Conservation (phyloP, 2,329 filamentous ascomycete species). For the Aspergillus sp. region DNA sequence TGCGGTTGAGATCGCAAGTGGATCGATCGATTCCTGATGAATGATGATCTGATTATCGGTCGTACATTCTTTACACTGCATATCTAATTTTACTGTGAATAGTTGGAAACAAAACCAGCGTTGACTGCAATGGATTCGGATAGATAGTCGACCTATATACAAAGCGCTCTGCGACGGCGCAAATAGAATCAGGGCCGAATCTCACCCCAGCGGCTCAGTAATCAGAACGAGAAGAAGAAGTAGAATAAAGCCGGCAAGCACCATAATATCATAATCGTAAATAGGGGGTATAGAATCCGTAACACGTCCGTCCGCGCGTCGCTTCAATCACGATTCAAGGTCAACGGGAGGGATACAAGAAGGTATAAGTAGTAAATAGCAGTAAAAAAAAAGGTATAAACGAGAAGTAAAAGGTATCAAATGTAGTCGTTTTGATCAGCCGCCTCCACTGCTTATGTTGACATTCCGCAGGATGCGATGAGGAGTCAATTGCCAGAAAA, state of each 20-base stretch:
- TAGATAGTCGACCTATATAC: conserved; percentile 11
- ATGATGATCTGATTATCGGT: neutral
- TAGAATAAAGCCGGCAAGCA: conserved; percentile 22
- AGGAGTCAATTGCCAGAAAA: conserved; percentile 2
- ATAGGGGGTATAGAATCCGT: conserved; percentile 34
- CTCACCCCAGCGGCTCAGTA: conserved; percentile 7
- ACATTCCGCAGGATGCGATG: neutral
- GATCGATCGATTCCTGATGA: neutral
- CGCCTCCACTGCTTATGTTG: conserved; percentile 4
- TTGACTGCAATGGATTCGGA: conserved; percentile 12
- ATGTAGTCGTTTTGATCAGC: conserved; percentile 11
- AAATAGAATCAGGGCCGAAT: conserved; percentile 6
- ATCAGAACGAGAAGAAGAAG: conserved; percentile 20
- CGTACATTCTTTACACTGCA: neutral
- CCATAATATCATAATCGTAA: conserved; percentile 35
- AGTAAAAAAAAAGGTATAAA: conserved; percentile 17
- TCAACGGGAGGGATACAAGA: conserved; percentile 13
- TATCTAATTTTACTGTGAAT: neutral
- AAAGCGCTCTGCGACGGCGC: conserved; percentile 8
- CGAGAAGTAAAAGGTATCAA: conserved; percentile 13
- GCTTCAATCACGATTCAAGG: conserved; percentile 6
- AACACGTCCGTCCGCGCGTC: conserved; percentile 15
- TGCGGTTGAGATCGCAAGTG: neutral
- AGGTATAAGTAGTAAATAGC: conserved; percentile 21
- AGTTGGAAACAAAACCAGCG: neutral